These are phyloP conservation scores for Oryza meyeriana DNA, from an alignment of 176 grass and related monocot genomes.

Conservation along the genomic window DNA sequence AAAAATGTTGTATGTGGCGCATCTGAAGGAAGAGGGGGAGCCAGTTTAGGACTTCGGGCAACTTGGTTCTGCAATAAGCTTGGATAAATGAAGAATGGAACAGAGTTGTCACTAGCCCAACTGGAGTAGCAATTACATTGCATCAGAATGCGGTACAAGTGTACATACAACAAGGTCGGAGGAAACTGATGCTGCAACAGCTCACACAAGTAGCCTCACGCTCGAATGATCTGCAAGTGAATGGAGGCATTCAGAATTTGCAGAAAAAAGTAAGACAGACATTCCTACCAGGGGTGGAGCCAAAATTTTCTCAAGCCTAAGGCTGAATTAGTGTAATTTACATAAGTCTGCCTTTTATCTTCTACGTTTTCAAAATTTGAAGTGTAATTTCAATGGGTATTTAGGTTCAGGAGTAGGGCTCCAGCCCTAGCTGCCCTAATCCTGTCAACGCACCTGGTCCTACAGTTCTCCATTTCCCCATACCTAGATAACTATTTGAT, in stretches of 20 bases:
- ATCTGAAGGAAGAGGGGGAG: background rate
- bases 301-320: too few relatives aligned
- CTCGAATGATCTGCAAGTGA: slow-evolving; percentile 35
- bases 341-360: too few relatives aligned
- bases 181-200: background rate
- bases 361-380: too few relatives aligned
- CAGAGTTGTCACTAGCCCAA: background rate
- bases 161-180: slow-evolving; percentile 20
- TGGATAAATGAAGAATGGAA: background rate
- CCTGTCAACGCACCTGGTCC: background rate
- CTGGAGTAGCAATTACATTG: background rate
- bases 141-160: background rate
- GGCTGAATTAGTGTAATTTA: too few relatives aligned
- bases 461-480: background rate
- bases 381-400: too few relatives aligned
- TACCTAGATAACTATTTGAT: slow-evolving; percentile 3
- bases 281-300: too few relatives aligned
- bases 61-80: background rate
- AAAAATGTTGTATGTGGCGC: background rate
- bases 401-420: too few relatives aligned
- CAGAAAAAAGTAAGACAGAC: background rate
- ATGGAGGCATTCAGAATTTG: background rate
- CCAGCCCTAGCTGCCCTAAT: too few relatives aligned
- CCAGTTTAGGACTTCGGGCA: background rate
- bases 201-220: background rate